Conservation (phyloP, 805 yeast species). For the Tetrapisispora taiwanensis region DNA sequence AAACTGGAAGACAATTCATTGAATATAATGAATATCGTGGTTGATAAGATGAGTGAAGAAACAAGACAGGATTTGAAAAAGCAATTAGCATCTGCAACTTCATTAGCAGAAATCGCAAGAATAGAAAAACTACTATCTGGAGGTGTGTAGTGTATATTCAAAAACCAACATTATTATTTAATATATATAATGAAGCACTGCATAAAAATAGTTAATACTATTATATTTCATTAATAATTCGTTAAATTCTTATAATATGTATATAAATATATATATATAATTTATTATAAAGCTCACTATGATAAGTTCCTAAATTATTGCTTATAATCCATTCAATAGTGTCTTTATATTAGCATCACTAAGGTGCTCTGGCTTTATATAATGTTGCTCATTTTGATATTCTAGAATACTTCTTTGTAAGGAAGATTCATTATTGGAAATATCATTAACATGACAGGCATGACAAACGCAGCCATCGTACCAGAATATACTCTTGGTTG, state of each 20-base stretch:
- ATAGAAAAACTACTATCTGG: constrained; percentile 47
- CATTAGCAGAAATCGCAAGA: constrained; percentile 63
- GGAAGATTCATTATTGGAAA: too few species aligned
- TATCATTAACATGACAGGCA: constrained; percentile 9
- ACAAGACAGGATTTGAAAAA: constrained; percentile 43
- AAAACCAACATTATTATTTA: too few species aligned
- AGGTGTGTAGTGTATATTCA: constrained; percentile 10
- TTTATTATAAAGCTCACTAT: too few species aligned
- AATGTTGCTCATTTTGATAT: background rate
- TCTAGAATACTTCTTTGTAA: background rate
- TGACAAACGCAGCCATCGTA: constrained; percentile 12
- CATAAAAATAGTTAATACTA: background rate
- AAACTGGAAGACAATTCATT: constrained; percentile 21
- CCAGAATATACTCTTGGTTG: constrained; percentile 14
- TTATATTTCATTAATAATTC: background rate
- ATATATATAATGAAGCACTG: too few species aligned
- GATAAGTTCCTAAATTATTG: too few species aligned
- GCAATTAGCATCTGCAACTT: constrained; percentile 51
- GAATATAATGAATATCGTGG: constrained; percentile 30
- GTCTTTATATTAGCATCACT: too few species aligned
- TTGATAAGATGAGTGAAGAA: constrained; percentile 41
- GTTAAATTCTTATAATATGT: too few species aligned
- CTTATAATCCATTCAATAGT: too few species aligned
- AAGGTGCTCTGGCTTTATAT: too few species aligned
- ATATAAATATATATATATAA: too few species aligned